Percentiles rank a stretch among this genome's conserved stretches.
These are phyloP conservation scores for Boletus reticuloceps DNA, from an alignment of 768 basidiomycete species.

Conservation along the genomic window DNA sequence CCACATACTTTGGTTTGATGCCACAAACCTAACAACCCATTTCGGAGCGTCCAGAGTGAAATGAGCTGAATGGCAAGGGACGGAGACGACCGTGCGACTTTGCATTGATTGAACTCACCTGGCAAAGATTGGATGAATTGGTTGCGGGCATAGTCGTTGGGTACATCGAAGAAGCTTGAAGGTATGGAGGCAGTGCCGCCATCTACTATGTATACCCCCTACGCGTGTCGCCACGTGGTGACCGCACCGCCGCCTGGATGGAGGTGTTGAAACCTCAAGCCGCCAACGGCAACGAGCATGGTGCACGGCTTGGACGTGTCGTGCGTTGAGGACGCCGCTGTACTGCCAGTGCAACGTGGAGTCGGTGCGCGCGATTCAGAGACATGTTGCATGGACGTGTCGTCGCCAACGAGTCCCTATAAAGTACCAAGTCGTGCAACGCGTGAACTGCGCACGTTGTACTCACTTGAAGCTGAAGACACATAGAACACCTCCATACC, in stretches of 20 bases:
- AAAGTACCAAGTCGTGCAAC: slow-evolving; percentile 13
- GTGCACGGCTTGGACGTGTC: slow-evolving; percentile 15
- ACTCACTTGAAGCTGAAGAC: not conserved
- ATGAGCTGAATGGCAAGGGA: slow-evolving; percentile 8
- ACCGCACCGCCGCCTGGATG: slow-evolving; percentile 18
- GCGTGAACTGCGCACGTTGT: slow-evolving; percentile 2
- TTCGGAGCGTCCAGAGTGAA: not conserved
- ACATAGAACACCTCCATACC: not conserved
- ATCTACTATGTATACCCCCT: slow-evolving; percentile 23
- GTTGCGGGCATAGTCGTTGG: slow-evolving; percentile 10
- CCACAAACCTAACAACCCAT: slow-evolving; percentile 47
- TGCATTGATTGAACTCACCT: slow-evolving; percentile 16
- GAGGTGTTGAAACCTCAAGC: not conserved
- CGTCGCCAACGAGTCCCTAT: slow-evolving; percentile 11
- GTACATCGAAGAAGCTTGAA: slow-evolving; percentile 1
- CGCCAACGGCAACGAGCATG: slow-evolving; percentile 8
- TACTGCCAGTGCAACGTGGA: slow-evolving; percentile 16
- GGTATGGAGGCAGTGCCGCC: slow-evolving; percentile 3
- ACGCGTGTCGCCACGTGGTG: slow-evolving; percentile 21
- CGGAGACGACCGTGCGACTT: slow-evolving; percentile 14
- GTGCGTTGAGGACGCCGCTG: slow-evolving; percentile 13
- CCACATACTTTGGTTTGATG: slow-evolving; percentile 59
- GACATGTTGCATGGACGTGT: slow-evolving; percentile 19
- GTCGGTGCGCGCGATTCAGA: slow-evolving; percentile 9
- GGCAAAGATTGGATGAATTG: slow-evolving; percentile 22